Evolutionary conservation across 1,139 yeast species (phyloP).

Genomic region (Magnusiomyces tetraspermus): DNA sequence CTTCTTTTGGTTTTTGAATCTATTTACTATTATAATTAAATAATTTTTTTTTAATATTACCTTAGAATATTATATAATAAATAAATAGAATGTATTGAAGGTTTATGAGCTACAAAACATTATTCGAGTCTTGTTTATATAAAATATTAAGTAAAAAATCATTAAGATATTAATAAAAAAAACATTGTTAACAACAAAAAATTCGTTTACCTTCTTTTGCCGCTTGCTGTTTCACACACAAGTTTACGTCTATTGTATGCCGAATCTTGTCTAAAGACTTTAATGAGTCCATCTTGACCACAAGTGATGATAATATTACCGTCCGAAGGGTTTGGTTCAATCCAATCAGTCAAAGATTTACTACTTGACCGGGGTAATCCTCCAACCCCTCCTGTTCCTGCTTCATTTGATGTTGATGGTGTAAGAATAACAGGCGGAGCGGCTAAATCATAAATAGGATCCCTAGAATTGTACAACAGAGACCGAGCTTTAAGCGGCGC

Average conservation of each 20-base stretch:
- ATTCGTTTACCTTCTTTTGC: not conserved
- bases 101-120: no score
- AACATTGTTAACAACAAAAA: no score
- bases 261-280: slow-evolving; percentile 73
- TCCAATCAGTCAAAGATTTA: not conserved
- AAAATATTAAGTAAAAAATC: no score
- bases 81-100: no score
- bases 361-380: slow-evolving; percentile 3
- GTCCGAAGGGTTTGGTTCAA: slow-evolving; percentile 16
- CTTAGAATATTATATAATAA: no score
- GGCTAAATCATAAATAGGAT: slow-evolving; percentile 60
- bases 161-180: no score
- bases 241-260: slow-evolving; percentile 34
- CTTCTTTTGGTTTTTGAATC: no score
- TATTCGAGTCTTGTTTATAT: no score
- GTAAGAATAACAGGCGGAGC: slow-evolving; percentile 23
- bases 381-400: not conserved
- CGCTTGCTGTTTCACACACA: slow-evolving; percentile 16
- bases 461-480: slow-evolving; percentile 62
- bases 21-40: no score
- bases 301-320: slow-evolving; percentile 59
- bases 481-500: slow-evolving; percentile 70
- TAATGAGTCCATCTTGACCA: slow-evolving; percentile 61
- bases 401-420: no score
- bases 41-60: no score